Evolutionary conservation across 2,329 filamentous ascomycete species (phyloP), one percentile per base, ranked within the genome.

Genomic region (Xylaria digitata): DNA sequence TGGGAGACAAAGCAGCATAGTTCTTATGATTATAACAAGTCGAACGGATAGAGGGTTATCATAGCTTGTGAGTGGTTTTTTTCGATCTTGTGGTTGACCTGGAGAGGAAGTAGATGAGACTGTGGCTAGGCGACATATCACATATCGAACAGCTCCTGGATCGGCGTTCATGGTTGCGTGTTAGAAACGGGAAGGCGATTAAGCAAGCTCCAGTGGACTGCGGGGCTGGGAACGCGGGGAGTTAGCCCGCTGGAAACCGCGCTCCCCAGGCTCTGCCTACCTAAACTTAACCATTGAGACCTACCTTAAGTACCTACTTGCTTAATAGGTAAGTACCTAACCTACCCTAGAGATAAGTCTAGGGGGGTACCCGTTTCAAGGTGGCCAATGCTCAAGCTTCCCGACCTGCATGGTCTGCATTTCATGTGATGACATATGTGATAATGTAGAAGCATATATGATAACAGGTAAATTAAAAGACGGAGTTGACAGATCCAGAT

Each of bases 381-480:
- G 23, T 70, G 70, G 61, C 67, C 70, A 64, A 59, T 63, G 68
- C 70, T 71, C 61, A 67, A 70, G 68, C 68, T 67, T 58, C 37
- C 48, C 26, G 13, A 13, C 46, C 45, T 58, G 40, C 54, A 52
- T 53, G 49, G n/a, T 19, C 48, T 40, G 15, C 37, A 40, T 40
- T 40, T 53, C 50, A 53, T 53, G 50, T 53, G 50, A 53, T 53
- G 26, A 26, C 26, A 26, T 26, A 5, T 26, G 5, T 2, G 26
- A 26, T 26, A 26, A 26, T 26, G 26, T 26, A 37, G 50, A 53
- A 53, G 30, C 11, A 37, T 3, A 40, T 40, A 7, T 34, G 6
- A 34, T 11, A 34, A 34, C 32, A 8, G 26, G 26, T 11, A 8
- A 34, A 34, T 34, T 8, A 11, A 34, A 34, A 8, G 32, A 34